Base-by-base conservation (phyloP, 1,139 yeast species). In the Schwanniomyces etchellsii region DNA sequence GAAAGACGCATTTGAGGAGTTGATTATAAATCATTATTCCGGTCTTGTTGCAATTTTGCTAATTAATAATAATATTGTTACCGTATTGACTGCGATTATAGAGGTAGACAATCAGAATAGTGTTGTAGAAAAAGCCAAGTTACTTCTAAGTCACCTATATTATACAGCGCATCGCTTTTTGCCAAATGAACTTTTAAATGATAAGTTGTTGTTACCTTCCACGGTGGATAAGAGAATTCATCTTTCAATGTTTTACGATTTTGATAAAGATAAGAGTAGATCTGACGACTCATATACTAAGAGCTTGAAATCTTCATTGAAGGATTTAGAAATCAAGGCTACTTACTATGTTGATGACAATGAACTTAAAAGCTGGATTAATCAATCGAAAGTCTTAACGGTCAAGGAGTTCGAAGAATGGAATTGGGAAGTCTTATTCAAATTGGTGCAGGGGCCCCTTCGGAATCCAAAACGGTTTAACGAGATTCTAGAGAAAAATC, bases 361-460 rank as follows among this genome's bases (percentile, higher is more conserved):
- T 0, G 81, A 80, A 29, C 76, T 89, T 44, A 79, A 82, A 43
- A 68, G 70, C 34, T 63, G 84, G 60, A 64, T 91, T 5, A 59
- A 63, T 25, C 80, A 80, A 30, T 77, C 95, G 0, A 77, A 71
- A 40, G 88, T 91, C 2, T 54, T 86, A 27, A 70, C 81, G 5
- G 78, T 94, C 0, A 91, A 89, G 48, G 86, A 81, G 32, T 88
- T 71, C 47, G 66, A 77, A 3, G 79, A 77, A 31, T 93, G 99
- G 99, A 81, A 88, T 47, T 89, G 97, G 95, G 72, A 70, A 20
- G 60, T 78, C 1, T 60, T 89, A 2, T 60, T 72, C 5, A 81
- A 75, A 34, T 57, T 91, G 14, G 71, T 88, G 37, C 82, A 74
- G 42, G 96, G 96, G 0, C 95, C 96, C 0, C 57, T 91, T 15